phyloP scores from a whole-genome alignment of 2,329 filamentous ascomycete species.

The Ophiostoma montium region DNA sequence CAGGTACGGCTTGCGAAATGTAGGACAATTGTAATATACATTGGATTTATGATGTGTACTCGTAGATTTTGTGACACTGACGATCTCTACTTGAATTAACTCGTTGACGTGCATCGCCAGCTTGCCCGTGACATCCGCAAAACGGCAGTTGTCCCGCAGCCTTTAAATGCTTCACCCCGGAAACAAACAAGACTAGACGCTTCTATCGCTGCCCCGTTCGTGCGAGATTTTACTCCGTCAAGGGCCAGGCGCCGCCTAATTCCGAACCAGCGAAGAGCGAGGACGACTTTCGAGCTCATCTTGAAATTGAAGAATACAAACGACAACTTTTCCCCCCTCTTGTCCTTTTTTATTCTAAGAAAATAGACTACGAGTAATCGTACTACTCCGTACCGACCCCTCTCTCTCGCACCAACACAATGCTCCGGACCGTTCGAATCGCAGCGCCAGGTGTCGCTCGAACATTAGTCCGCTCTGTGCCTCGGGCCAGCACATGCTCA shows the following conservation, averaged over 20 bases:
- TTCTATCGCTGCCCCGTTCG: not conserved
- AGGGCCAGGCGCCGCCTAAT: not conserved
- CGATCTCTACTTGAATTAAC: too few species aligned
- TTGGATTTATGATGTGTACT: not conserved
- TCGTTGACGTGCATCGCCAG: not conserved
- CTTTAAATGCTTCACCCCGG: not conserved
- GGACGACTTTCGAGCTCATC: too few species aligned
- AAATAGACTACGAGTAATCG: not conserved
- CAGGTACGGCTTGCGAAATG: too few species aligned
- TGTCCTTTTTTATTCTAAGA: not conserved
- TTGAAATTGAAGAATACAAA: not conserved
- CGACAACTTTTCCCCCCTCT: not conserved
- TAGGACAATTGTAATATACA: too few species aligned
- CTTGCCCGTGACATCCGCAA: not conserved
- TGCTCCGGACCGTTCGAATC: slow-evolving; percentile 11
- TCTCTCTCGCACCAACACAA: too few species aligned
- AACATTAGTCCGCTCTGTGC: slow-evolving; percentile 6
- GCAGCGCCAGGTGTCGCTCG: slow-evolving; percentile 6
- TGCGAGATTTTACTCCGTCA: not conserved
- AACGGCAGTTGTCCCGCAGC: not conserved
- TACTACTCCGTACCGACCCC: not conserved
- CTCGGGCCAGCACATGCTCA: slow-evolving; percentile 6
- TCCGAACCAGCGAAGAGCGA: not conserved
- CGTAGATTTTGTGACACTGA: too few species aligned
- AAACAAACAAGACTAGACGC: not conserved